Evolutionary conservation across 225 moss, liverwort and hornwort species (phyloP), one percentile per base, ranked within the genome.

Genomic region (Asterella californica): DNA sequence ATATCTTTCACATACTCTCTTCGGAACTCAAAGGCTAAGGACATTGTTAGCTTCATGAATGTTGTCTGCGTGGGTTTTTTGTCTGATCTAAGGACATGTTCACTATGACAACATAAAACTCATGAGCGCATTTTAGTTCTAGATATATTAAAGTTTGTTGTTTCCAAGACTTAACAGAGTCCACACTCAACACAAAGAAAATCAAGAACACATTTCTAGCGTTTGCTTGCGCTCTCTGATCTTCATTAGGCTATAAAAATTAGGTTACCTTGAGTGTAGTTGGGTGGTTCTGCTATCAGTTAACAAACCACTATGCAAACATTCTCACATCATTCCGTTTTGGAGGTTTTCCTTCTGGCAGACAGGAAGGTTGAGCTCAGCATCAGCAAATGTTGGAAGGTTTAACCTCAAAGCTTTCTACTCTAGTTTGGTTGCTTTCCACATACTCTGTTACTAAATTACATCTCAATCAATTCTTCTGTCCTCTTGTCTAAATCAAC

Each of bases 311-410:
- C 7, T 7, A 24, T 10, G n/a, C 0, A 48, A 25, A 9, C 10
- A 46, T 53, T 15, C 30, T 53, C 30, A 30, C 17, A 25, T 25
- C 61, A 30, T 65, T 33, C 9, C 47, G 71, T 8, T 46, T 27
- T 25, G n/a, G 27, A 19, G 46, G 14, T 72, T 29, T 22, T 49
- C 45, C 29, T 72, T n/a, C 30, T 24, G 49, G 24, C 66, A 88
- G 85, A 73, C 54, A 57, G 76, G 83, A 80, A 75, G 79, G 62
- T 55, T 77, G 10, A 79, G 67, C 70, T 79, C 79, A 29, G 62
- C 79, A n/a, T 54, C 19, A 22, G 50, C 36, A 47, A 80, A 80
- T 77, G 33, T 19, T 68, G 66, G 47, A 48, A 75, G 82, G 80
- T 87, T 63, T 12, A 34, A 59, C 49, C 48, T 72, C 48, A 14